Base-by-base conservation (phyloP, 345 rosid species). In the Corchorus olitorius region DNA sequence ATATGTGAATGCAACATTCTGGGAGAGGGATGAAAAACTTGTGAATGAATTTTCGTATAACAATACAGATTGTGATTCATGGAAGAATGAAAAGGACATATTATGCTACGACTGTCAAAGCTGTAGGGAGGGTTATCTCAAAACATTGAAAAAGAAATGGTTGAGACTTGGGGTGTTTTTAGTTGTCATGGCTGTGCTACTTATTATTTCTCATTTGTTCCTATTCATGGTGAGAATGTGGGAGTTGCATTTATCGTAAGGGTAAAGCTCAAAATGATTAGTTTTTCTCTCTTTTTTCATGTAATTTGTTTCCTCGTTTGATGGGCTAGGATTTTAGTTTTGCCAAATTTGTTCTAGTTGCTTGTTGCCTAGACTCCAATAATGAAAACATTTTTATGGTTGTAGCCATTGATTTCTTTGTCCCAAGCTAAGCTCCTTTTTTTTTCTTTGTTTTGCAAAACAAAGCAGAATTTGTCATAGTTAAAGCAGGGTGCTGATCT, bases 101-200 rank as follows among this genome's bases (percentile, higher is more conserved):
- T 73, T 92, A 70, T 93, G 98, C 64, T 90, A 88, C 77, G 81
- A 86, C 19, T 93, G 97, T 82, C 77, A 67, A 22, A 50, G 89
- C 46, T 93, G 97, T 69, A 89, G 79, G 74, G 49, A 74, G 11
- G 98, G 98, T 1, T 92, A 84, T 77, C 62, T 86, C 16, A 85
- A 52, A 65, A 81, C 84, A 8, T 56, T 92, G 65, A 67, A 84
- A 43, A 79, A 70, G 83, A 93, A 89, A 82, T 92, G 98, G 98
- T 75, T 84, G 91, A 89, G 79, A 65, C 87, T 93, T 0, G 98
- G 98, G 37, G 35, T 87, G 53, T 89, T 93, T 75, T 78, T 92
- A 52, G 86, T 85, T 33, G 68, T 89, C 15, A 90, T 90, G 73
- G 65, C 89, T 1, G 65, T 89, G 16, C 65, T 93, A 46, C 95